phyloP scores from a whole-genome alignment of 1,139 yeast species.

The Suhomyces wounanorum region DNA sequence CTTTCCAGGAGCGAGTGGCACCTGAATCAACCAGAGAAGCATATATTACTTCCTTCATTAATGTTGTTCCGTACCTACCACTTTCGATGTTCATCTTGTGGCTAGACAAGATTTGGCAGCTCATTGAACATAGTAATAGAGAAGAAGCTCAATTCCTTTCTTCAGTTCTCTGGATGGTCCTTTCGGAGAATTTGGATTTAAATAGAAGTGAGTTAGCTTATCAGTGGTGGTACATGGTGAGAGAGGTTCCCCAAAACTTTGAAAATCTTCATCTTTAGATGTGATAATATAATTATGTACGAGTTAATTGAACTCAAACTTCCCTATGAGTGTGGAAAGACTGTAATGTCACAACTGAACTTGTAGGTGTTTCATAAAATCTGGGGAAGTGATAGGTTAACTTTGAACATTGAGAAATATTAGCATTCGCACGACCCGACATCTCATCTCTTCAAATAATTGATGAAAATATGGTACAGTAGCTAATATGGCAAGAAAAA shows the following conservation, averaged over 20 bases:
- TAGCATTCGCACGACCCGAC: constrained; percentile 5
- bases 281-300: not conserved
- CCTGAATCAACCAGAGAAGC: constrained; percentile 57
- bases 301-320: not conserved
- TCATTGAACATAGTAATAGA: constrained; percentile 40
- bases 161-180: constrained; percentile 39
- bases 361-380: not conserved
- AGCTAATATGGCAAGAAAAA: constrained; percentile 77
- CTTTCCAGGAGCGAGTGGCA: constrained; percentile 25
- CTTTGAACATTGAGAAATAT: not conserved
- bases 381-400: not conserved
- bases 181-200: constrained; percentile 55
- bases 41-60: constrained; percentile 47
- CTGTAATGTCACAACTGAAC: too few species aligned
- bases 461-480: not conserved
- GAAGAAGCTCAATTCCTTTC: constrained; percentile 32
- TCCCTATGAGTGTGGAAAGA: not conserved
- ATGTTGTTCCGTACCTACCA: constrained; percentile 58
- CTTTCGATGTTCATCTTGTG: constrained; percentile 44
- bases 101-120: constrained; percentile 48
- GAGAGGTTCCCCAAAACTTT: constrained; percentile 17
- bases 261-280: not conserved
- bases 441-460: constrained; percentile 15
- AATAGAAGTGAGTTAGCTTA: constrained; percentile 64
- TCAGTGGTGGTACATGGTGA: constrained; percentile 60